phyloP scores from a whole-genome alignment of 2,329 filamentous ascomycete genomes.

The Lomentospora prolificans region DNA sequence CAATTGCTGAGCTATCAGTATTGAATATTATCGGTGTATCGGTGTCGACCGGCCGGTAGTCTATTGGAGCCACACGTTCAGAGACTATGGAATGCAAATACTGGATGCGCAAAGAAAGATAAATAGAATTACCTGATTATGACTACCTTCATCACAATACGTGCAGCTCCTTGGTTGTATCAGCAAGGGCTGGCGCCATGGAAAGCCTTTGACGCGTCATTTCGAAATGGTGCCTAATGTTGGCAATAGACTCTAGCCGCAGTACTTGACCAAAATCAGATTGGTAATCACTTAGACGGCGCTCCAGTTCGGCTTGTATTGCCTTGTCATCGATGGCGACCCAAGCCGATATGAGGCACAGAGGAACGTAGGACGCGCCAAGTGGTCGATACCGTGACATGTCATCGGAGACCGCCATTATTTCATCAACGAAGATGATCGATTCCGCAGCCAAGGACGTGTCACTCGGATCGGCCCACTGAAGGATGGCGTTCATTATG shows the following conservation, averaged over 20 bases:
- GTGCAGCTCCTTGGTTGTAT: too few relatives aligned
- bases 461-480: not conserved
- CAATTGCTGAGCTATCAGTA: too few relatives aligned
- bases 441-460: not conserved
- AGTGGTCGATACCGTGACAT: not conserved
- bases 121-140: too few relatives aligned
- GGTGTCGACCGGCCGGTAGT: too few relatives aligned
- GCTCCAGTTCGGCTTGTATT: not conserved
- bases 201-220: not conserved
- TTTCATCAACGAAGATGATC: not conserved
- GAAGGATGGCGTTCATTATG: not conserved
- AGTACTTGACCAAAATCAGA: not conserved
- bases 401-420: not conserved
- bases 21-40: too few relatives aligned
- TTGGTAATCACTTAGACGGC: not conserved
- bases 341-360: not conserved
- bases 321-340: not conserved
- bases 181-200: too few relatives aligned
- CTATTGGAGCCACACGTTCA: too few relatives aligned
- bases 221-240: not conserved
- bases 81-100: too few relatives aligned
- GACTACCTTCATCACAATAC: too few relatives aligned
- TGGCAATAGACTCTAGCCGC: not conserved
- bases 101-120: too few relatives aligned
- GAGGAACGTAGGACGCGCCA: not conserved